Base-by-base conservation (phyloP, 208 protist species). In the Vickermania ingenoplastis region DNA sequence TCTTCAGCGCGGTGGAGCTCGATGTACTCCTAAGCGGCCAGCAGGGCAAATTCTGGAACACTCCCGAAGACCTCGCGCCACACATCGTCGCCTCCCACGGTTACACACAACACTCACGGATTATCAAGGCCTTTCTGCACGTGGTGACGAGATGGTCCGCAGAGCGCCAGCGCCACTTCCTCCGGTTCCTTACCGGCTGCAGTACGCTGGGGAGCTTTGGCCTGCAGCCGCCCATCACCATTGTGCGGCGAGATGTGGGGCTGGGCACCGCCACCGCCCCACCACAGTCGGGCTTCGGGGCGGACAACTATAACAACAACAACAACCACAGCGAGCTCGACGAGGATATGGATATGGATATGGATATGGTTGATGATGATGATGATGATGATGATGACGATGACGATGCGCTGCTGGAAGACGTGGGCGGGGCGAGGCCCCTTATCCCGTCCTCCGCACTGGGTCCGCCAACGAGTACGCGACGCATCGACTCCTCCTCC, bases 111-210 rank as follows among this genome's bases (percentile, higher is more conserved):
- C 30, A 54, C 21, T 86, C 81, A 1, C 69, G 63, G 3, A 73
- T 86, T 52, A 71, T 94, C 50, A 28, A 58, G 25, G 69, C 71
- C 51, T 62, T 91, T 3, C 29, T 87, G 2, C 79, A 83, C n/a
- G 59, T 87, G 2, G 69, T 94, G 11, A 67, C 74, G 1, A 29
- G 48, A n/a, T 90, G 79, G 81, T 63, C 25, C 28, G 78, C 73
- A 3, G 14, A 30, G 41, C 41, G 81, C 63, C 89, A 95, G 63
- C 83, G 80, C 14, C 41, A 56, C 13, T 92, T 95, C 60, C 53
- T 95, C 45, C 74, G 69, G 28, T 95, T 95, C 68, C 70, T 95
- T 13, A 89, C 84, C 0, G 89, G 89, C 27, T 86, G 82, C 25
- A 71, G 71, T 24, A 69, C 71, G 3, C 48, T 91, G 21, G 82